phyloP scores from a whole-genome alignment of 495 filamentous ascomycete species.

The Tuber microsphaerosporum region DNA sequence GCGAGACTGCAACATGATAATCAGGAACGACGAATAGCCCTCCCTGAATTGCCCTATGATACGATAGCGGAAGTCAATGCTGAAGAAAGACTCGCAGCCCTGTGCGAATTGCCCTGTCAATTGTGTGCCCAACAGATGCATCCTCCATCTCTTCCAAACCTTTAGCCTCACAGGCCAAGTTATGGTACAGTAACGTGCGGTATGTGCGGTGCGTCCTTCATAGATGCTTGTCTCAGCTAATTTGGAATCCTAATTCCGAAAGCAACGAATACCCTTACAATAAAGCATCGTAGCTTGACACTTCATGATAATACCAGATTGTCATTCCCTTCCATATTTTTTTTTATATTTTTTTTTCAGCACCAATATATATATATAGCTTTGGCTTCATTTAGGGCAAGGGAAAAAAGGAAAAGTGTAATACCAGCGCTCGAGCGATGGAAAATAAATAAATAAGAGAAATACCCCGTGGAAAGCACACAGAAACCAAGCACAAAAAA shows the following conservation, averaged over 20 bases:
- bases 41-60: neutral
- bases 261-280: neutral
- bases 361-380: neutral
- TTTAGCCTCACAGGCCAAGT: neutral
- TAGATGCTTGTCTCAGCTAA: neutral
- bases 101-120: neutral
- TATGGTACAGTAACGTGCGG: neutral
- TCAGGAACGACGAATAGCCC: neutral
- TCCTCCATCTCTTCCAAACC: neutral
- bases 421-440: neutral
- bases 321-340: neutral
- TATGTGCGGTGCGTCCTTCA: neutral
- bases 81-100: neutral
- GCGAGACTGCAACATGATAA: neutral
- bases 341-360: too few species aligned
- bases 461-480: neutral
- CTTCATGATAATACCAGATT: neutral
- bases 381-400: neutral
- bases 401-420: neutral
- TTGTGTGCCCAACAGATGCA: conserved; percentile 1
- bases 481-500: neutral
- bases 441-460: neutral
- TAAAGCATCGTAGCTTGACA: neutral
- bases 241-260: neutral
- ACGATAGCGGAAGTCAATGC: neutral